phyloP scores from a whole-genome alignment of 768 basidiomycete species.

The Collybia nuda region DNA sequence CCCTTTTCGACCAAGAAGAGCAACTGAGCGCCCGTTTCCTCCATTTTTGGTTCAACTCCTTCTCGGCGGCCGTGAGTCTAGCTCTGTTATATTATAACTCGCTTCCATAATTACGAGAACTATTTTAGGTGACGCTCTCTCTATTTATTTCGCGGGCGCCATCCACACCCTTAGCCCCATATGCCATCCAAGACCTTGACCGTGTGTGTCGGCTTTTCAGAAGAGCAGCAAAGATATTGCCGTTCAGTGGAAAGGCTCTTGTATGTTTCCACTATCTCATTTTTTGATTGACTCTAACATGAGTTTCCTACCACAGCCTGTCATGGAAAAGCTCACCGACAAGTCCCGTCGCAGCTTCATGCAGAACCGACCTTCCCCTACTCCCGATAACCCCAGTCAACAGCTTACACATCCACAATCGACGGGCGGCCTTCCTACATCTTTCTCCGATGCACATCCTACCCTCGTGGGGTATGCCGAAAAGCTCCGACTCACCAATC shows the following conservation, averaged over 20 bases:
- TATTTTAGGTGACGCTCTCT: constrained; percentile 56
- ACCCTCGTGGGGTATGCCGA: constrained; percentile 32
- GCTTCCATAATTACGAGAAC: background rate
- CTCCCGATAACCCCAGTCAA: background rate
- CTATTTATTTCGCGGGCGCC: constrained; percentile 65
- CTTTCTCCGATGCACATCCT: constrained; percentile 35
- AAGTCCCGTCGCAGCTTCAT: constrained; percentile 47
- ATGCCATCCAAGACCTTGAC: constrained; percentile 62
- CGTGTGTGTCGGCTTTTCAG: constrained; percentile 56
- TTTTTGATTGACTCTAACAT: background rate
- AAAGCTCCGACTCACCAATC: constrained; percentile 21
- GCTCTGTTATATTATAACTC: background rate
- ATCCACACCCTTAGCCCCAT: constrained; percentile 52
- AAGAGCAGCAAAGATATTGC: constrained; percentile 56
- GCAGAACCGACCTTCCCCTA: constrained; percentile 25
- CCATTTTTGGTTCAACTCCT: constrained; percentile 75
- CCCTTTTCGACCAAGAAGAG: constrained; percentile 55
- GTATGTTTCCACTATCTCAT: constrained; percentile 32
- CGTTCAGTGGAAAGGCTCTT: constrained; percentile 58
- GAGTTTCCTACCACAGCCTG: constrained; percentile 2
- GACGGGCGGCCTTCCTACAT: constrained; percentile 25
- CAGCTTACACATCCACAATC: constrained; percentile 14
- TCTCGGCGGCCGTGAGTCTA: constrained; percentile 64
- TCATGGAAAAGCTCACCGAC: constrained; percentile 44
- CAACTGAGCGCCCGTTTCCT: constrained; percentile 65